A percentile compares a stretch with the other conserved stretches of the same genome.
Evolutionary conservation across 2,329 filamentous ascomycete genomes (phyloP).

Genomic region (Fusarium incarnatum): DNA sequence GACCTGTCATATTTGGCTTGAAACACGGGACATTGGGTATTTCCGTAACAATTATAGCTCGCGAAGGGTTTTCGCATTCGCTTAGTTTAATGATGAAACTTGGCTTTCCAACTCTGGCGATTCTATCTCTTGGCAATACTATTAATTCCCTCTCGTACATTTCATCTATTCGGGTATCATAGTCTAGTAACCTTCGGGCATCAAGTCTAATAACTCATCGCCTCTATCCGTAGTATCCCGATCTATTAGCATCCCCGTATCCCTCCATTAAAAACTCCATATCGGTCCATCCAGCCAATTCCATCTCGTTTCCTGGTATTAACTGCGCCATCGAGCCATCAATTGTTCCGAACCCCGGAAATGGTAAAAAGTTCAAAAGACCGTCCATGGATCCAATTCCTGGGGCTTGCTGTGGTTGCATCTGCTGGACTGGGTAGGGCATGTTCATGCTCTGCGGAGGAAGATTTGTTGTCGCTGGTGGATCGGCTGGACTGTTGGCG

Average conservation of each 20-base stretch:
- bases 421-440: slow-evolving; percentile 10
- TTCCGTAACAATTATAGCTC: neutral
- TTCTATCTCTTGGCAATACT: neutral
- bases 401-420: neutral
- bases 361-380: slow-evolving; percentile 25
- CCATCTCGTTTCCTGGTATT: slow-evolving; percentile 22
- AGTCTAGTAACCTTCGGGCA: neutral
- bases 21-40: neutral
- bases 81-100: neutral
- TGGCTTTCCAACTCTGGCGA: neutral
- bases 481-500: slow-evolving; percentile 27
- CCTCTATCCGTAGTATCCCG: neutral
- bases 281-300: slow-evolving; percentile 40
- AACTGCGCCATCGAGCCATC: slow-evolving; percentile 31
- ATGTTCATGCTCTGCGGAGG: neutral
- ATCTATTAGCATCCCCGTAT: slow-evolving; percentile 21
- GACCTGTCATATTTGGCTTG: neutral
- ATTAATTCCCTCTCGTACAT: neutral
- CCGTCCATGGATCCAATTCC: slow-evolving; percentile 33
- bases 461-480: neutral
- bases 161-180: neutral
- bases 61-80: neutral
- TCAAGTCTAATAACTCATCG: neutral
- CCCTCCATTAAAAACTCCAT: slow-evolving; percentile 40
- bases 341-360: slow-evolving; percentile 8